A percentile compares a stretch with the other conserved stretches of the same genome.
These are phyloP conservation scores for Fusarium tjaetaba DNA, from an alignment of 2,329 filamentous ascomycete species.

Conservation along the genomic window DNA sequence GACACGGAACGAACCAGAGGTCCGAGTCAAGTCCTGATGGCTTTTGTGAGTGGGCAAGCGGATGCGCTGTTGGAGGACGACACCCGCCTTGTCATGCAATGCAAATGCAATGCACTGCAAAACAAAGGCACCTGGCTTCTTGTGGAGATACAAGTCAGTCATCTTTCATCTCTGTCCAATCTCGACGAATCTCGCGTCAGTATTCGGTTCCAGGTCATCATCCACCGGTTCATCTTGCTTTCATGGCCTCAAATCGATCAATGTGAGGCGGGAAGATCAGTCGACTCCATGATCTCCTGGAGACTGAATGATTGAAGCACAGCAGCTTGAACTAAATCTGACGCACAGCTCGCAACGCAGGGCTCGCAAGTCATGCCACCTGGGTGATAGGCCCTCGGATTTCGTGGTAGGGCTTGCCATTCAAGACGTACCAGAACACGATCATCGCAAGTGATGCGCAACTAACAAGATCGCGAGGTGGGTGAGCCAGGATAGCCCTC, in stretches of 20 bases:
- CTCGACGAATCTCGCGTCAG: constrained; percentile 35
- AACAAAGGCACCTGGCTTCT: constrained; percentile 22
- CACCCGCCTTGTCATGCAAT: constrained; percentile 36
- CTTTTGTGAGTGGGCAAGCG: constrained; percentile 15
- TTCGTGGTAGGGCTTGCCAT: not conserved
- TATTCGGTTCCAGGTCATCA: constrained; percentile 17
- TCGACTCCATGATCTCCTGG: constrained; percentile 5
- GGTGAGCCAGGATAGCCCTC: constrained; percentile 11
- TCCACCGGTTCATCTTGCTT: constrained; percentile 29
- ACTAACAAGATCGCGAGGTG: constrained; percentile 22
- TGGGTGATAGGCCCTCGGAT: not conserved
- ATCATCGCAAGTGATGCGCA: constrained; percentile 18
- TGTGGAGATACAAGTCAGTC: constrained; percentile 24
- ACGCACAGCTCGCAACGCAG: constrained; percentile 43
- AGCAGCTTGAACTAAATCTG: constrained; percentile 23
- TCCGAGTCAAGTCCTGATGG: constrained; percentile 10
- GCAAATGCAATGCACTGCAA: constrained; percentile 35
- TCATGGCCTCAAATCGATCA: constrained; percentile 30
- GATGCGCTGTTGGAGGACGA: constrained; percentile 29
- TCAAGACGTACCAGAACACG: constrained; percentile 9
- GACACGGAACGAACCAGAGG: not conserved
- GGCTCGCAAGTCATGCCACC: constrained; percentile 45
- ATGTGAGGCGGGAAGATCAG: constrained; percentile 28
- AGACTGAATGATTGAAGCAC: constrained; percentile 31
- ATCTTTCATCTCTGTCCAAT: constrained; percentile 15